Percentiles rank a stretch among this genome's conserved stretches.
Conservation (phyloP, 306 rosid species). For the Trifolium pratense region DNA sequence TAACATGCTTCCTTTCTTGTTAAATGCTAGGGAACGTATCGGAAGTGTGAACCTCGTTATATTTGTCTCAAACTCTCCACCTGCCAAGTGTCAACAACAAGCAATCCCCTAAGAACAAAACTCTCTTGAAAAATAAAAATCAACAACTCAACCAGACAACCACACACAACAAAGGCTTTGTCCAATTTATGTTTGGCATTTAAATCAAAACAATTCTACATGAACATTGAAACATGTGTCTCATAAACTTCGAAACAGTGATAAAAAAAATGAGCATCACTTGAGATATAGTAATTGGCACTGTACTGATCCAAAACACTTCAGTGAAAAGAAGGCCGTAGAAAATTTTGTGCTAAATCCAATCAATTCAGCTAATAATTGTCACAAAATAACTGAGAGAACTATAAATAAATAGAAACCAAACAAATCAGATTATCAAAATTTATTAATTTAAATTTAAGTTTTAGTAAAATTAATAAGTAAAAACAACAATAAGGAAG, state of each 20-base stretch:
- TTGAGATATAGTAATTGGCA: neutral
- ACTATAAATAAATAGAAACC: neutral
- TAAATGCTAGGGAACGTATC: constrained; percentile 77
- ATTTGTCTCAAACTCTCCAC: constrained; percentile 94
- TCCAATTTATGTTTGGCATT: neutral
- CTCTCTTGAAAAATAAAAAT: neutral
- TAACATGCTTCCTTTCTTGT: constrained; percentile 84
- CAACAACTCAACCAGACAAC: neutral
- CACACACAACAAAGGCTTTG: neutral
- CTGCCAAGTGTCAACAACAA: constrained; percentile 58
- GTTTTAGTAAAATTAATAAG: neutral
- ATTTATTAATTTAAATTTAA: neutral
- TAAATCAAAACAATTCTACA: neutral
- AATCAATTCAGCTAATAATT: neutral
- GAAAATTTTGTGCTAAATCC: neutral
- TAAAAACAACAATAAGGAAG: neutral
- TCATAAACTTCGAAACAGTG: neutral
- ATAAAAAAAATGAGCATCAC: neutral
- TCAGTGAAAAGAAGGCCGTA: neutral
- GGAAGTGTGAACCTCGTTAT: constrained; percentile 95
- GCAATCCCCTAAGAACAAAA: neutral
- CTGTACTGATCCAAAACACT: neutral
- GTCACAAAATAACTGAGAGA: neutral
- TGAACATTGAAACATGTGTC: neutral
- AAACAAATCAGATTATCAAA: neutral